Percentiles rank a stretch among this genome's conserved stretches.
Evolutionary conservation across 768 basidiomycete species (phyloP).

Genomic region (Podaxis pistillaris): DNA sequence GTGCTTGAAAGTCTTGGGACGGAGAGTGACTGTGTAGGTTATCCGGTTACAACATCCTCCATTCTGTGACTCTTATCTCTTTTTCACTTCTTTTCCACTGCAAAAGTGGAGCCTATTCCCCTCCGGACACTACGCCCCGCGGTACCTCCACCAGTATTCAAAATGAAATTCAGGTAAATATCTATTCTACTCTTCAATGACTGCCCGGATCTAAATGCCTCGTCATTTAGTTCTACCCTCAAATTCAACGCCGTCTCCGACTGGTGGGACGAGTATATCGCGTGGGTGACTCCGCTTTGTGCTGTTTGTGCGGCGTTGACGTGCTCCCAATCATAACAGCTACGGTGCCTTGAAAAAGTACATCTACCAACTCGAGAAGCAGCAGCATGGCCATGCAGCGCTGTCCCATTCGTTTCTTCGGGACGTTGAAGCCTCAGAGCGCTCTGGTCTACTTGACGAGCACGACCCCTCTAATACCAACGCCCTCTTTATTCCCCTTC

Average conservation of each 20-base stretch:
- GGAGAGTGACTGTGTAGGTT: neutral
- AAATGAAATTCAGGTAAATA: slow-evolving; percentile 64
- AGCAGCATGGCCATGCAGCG: slow-evolving; percentile 48
- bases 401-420: slow-evolving; percentile 17
- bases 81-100: slow-evolving; percentile 2
- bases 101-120: slow-evolving; percentile 39
- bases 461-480: slow-evolving; percentile 43
- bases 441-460: slow-evolving; percentile 49
- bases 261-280: slow-evolving; percentile 92
- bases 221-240: slow-evolving; percentile 63
- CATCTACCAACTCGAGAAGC: slow-evolving; percentile 85
- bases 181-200: neutral
- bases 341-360: slow-evolving; percentile 83
- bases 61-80: neutral
- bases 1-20: neutral
- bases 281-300: slow-evolving; percentile 44
- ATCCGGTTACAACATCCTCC: neutral
- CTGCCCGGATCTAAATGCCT: neutral
- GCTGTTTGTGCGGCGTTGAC: neutral
- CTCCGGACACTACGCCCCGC: slow-evolving; percentile 30
- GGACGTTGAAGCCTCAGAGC: slow-evolving; percentile 70
- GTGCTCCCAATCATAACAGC: slow-evolving; percentile 34
- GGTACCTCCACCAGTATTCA: slow-evolving; percentile 22
- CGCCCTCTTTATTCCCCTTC: slow-evolving; percentile 63
- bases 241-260: slow-evolving; percentile 91